A percentile compares a stretch with the other conserved stretches of the same genome.
phyloP scores from a whole-genome alignment of 2,329 filamentous ascomycete species.

The Aphanoascus verrucosus region DNA sequence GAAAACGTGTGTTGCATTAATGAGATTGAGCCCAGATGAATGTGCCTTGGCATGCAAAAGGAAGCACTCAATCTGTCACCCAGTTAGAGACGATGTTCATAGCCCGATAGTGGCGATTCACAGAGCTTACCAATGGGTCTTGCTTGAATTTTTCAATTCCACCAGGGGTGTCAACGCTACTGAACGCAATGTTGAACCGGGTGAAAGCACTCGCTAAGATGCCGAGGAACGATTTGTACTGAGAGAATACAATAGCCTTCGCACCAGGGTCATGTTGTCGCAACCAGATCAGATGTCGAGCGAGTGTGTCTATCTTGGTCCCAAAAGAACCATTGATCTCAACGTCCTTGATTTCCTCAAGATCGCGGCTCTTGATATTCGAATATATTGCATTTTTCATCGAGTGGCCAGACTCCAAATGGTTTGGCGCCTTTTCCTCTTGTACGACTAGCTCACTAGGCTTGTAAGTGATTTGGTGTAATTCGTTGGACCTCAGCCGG shows the following conservation, averaged over 20 bases:
- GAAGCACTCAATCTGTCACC: slow-evolving; percentile 58
- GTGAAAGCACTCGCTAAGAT: slow-evolving; percentile 61
- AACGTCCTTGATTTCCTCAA: slow-evolving; percentile 72
- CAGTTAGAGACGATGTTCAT: background rate
- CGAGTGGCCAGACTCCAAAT: slow-evolving; percentile 22
- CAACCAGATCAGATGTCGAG: slow-evolving; percentile 75
- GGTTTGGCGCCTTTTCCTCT: slow-evolving; percentile 35
- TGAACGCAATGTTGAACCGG: slow-evolving; percentile 61
- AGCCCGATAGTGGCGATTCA: background rate
- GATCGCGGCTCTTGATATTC: slow-evolving; percentile 57
- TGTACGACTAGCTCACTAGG: slow-evolving; percentile 61
- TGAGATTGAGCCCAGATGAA: slow-evolving; percentile 77
- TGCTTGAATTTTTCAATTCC: slow-evolving; percentile 68
- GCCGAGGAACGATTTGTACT: slow-evolving; percentile 70
- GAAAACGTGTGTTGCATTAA: slow-evolving; percentile 89
- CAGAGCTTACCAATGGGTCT: slow-evolving; percentile 45
- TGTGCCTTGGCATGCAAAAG: slow-evolving; percentile 82
- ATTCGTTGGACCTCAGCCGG: slow-evolving; percentile 51
- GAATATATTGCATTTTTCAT: slow-evolving; percentile 56
- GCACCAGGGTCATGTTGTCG: slow-evolving; percentile 72
- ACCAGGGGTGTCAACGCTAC: slow-evolving; percentile 55
- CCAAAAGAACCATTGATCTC: slow-evolving; percentile 66
- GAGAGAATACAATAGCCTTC: slow-evolving; percentile 90
- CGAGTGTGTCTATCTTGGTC: slow-evolving; percentile 77
- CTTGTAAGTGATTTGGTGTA: slow-evolving; percentile 79